phyloP scores from a whole-genome alignment of 129 eudicot species.

The Artemisia argyi region DNA sequence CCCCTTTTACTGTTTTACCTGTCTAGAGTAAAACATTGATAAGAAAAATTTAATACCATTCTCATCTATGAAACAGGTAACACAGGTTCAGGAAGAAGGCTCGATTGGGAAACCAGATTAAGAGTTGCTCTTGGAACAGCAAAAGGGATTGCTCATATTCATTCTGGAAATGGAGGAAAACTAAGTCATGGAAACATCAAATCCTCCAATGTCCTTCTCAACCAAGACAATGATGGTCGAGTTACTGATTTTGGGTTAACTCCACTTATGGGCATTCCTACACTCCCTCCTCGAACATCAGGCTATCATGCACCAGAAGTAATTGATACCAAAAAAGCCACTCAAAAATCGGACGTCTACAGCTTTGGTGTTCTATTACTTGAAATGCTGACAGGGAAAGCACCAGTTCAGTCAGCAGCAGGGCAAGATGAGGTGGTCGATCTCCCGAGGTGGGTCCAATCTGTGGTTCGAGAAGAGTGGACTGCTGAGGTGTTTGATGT shows the following conservation, averaged over 20 bases:
- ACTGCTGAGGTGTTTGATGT: slow-evolving; percentile 88
- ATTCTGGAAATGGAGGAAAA: slow-evolving; percentile 47
- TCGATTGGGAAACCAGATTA: slow-evolving; percentile 78
- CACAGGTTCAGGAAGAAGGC: slow-evolving; percentile 56
- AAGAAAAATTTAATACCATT: no score
- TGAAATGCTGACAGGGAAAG: slow-evolving; percentile 84
- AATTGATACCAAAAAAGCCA: slow-evolving; percentile 50
- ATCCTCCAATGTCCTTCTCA: slow-evolving; percentile 75
- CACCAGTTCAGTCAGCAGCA: slow-evolving; percentile 55
- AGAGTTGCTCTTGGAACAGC: slow-evolving; percentile 63
- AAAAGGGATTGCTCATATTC: slow-evolving; percentile 80
- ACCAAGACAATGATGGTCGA: slow-evolving; percentile 50
- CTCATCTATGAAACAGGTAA: slow-evolving; percentile 53
- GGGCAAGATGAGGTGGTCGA: slow-evolving; percentile 74
- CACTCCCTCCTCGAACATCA: slow-evolving; percentile 51
- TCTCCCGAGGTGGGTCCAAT: slow-evolving; percentile 91
- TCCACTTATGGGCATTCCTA: slow-evolving; percentile 60
- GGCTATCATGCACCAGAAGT: slow-evolving; percentile 87
- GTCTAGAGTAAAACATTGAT: no score
- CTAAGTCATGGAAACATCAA: slow-evolving; percentile 79
- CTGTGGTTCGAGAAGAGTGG: slow-evolving; percentile 93
- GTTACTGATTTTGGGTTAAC: slow-evolving; percentile 75
- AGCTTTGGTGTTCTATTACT: slow-evolving; percentile 85
- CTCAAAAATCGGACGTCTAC: slow-evolving; percentile 78
- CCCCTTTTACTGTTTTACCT: no score